phyloP scores from a whole-genome alignment of 2,329 filamentous ascomycete genomes.

The Cladosporium sphaerospermum region DNA sequence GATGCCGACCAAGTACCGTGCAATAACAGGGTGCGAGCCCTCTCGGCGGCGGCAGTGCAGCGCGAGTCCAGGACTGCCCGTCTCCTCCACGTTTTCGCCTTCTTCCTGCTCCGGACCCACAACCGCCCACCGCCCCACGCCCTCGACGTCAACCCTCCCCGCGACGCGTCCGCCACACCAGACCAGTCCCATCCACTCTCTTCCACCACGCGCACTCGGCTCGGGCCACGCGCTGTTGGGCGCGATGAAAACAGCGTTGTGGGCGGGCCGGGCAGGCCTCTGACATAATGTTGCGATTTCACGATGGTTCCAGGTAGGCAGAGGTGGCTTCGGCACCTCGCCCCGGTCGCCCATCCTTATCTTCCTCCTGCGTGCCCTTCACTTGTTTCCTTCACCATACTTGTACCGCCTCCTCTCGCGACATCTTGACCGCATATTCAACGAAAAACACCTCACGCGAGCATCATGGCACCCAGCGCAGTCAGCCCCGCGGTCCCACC shows the following conservation, averaged over 20 bases:
- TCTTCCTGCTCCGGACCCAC: background rate
- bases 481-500: slow-evolving; percentile 25
- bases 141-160: slow-evolving; percentile 4
- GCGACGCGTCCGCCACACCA: background rate
- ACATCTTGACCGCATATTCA: background rate
- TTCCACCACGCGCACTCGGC: background rate
- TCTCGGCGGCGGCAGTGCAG: background rate
- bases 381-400: background rate
- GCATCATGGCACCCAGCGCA: slow-evolving; percentile 28
- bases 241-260: background rate
- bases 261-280: slow-evolving; percentile 2
- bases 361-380: background rate
- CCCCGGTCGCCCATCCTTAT: background rate
- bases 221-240: background rate
- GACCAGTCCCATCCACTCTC: background rate
- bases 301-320: slow-evolving; percentile 3
- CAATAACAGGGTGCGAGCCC: background rate
- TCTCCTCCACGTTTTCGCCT: background rate
- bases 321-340: background rate
- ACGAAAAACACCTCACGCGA: background rate
- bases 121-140: slow-evolving; percentile 2
- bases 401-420: background rate
- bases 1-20: too few species aligned
- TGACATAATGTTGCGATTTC: slow-evolving; percentile 7
- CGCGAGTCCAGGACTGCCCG: background rate